phyloP scores from a whole-genome alignment of 208 protist species.

The Acanthamoeba royreba region DNA sequence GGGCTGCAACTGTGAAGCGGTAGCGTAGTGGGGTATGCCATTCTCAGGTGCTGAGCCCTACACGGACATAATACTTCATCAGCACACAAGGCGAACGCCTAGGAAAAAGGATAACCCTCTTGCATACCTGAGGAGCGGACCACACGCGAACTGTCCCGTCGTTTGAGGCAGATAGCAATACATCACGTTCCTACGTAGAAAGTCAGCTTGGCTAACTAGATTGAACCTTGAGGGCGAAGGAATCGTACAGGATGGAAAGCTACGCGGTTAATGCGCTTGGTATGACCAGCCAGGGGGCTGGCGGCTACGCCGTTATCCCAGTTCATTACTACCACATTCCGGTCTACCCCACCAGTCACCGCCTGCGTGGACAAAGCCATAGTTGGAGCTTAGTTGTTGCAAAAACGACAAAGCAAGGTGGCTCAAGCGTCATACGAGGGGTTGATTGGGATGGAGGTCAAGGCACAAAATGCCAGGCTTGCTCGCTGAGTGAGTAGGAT shows the following conservation, averaged over 20 bases:
- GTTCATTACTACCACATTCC: conserved; percentile 73
- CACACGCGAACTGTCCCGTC: conserved; percentile 74
- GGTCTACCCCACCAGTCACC: conserved; percentile 73
- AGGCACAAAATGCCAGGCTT: conserved; percentile 54
- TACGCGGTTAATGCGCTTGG: conserved; percentile 59
- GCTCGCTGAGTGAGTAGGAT: background rate
- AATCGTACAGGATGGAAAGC: conserved; percentile 65
- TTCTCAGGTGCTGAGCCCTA: background rate
- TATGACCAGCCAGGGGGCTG: conserved; percentile 53
- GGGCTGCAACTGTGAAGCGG: background rate
- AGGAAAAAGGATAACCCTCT: background rate
- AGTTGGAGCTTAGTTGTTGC: too few species aligned
- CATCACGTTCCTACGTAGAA: background rate
- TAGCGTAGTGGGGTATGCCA: background rate
- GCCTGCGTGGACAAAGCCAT: conserved; percentile 13
- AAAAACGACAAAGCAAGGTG: background rate
- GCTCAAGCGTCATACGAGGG: background rate
- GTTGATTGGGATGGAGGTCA: conserved; percentile 44
- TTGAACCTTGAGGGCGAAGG: background rate
- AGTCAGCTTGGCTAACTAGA: background rate
- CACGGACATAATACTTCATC: background rate
- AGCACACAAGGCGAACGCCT: too few species aligned
- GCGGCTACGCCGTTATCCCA: background rate
- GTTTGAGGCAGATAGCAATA: conserved; percentile 53
- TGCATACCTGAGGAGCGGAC: background rate